Evolutionary conservation across 2,329 filamentous ascomycete species (phyloP), one percentile per base, ranked within the genome.

Genomic region (Ceratocystis alfenasii): DNA sequence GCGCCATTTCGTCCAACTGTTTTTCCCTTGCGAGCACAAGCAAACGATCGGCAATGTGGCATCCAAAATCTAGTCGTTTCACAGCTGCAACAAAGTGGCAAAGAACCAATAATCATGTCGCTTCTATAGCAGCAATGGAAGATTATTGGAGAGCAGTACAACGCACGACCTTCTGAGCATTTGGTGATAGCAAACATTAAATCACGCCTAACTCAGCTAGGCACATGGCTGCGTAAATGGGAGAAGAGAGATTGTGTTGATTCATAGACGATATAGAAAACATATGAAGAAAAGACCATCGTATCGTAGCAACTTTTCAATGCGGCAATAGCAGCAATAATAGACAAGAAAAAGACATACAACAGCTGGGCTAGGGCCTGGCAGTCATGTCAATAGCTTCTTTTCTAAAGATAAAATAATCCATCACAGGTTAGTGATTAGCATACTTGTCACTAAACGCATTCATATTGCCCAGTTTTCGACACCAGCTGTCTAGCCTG

Each of bases 191-290:
- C 36, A 41, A 41, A 41, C 36, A 41, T 12, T 12, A 41, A 41
- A 41, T 41, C 36, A 41, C 36, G 12, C 36, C 36, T 41, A 41
- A 41, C 36, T 41, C 36, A 41, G 10, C 33, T 10, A 36, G 33
- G 3, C 33, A 36, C 10, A 36, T 36, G 36, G 8, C 36, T 41
- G 36, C 10, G 36, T 41, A n/a, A 20, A 20, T 30, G n/a, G 28
- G 55, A 59, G 25, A 20, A 59, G 55, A 30, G 55, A 59, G 55
- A 33, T 3, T 59, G 8, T 59, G 33, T 59, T 59, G 25, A 59
- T 59, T 59, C 55, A 59, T 30, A 33, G 8, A 22, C 17, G 3
- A n/a, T 59, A 59, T 33, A 59, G 22, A 33, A 33, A 59, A n/a
- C 30, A 59, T 41, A 5, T 41, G 36, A 41, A 15, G 17, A 36